Evolutionary conservation across 1,139 yeast genomes (phyloP).

Genomic region (Taiozyma sp.): DNA sequence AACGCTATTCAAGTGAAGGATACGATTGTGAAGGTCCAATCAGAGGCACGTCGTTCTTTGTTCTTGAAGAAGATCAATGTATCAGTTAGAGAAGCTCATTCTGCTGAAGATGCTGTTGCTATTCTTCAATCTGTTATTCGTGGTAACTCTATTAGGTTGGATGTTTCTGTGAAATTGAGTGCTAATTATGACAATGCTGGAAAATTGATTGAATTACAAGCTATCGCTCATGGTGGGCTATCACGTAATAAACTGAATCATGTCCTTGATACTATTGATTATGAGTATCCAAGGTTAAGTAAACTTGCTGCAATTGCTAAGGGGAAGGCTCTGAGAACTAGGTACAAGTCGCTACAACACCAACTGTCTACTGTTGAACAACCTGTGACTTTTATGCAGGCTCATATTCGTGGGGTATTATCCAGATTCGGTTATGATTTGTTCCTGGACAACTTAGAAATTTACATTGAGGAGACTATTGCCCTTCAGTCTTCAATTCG

Average conservation of each 20-base stretch:
- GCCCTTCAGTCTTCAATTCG: conserved; percentile 35
- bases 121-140: conserved; percentile 26
- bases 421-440: conserved; percentile 46
- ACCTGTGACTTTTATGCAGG: conserved; percentile 32
- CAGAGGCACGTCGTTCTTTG: conserved; percentile 18
- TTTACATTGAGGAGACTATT: conserved; percentile 27
- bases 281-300: conserved; percentile 17
- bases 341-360: conserved; percentile 5
- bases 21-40: conserved; percentile 16
- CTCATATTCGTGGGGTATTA: conserved; percentile 41
- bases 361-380: conserved; percentile 21
- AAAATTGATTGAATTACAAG: conserved; percentile 37
- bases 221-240: conserved; percentile 49
- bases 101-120: conserved; percentile 18
- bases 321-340: conserved; percentile 25
- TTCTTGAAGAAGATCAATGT: conserved; percentile 11
- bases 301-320: conserved; percentile 29
- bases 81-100: conserved; percentile 18
- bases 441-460: conserved; percentile 45
- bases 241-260: conserved; percentile 36
- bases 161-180: conserved; percentile 11
- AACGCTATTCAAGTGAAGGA: conserved; percentile 6
- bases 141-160: conserved; percentile 17
- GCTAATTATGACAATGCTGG: conserved; percentile 11
- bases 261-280: conserved; percentile 17